phyloP scores from a whole-genome alignment of 129 eudicot genomes.

The Erigeron canadensis region DNA sequence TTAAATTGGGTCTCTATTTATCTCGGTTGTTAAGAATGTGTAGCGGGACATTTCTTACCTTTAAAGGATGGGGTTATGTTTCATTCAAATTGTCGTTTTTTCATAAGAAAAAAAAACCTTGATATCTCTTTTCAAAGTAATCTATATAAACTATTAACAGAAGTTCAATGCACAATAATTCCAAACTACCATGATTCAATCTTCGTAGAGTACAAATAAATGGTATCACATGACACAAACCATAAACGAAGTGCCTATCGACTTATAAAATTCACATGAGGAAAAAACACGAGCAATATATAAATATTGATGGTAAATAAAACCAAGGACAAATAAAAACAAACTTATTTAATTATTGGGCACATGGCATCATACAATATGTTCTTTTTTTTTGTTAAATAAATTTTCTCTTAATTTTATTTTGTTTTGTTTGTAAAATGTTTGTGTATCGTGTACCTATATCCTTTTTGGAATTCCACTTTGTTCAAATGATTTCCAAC shows the following conservation, averaged over 20 bases:
- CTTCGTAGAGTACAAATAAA: neutral
- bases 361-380: constrained; percentile 23
- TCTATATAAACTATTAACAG: neutral
- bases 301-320: neutral
- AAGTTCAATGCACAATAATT: neutral
- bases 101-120: no score
- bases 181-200: neutral
- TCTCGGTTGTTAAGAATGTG: no score
- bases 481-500: constrained; percentile 14
- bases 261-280: constrained; percentile 32
- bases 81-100: no score
- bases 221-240: constrained; percentile 29
- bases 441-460: constrained; percentile 19
- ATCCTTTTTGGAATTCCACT: constrained; percentile 18
- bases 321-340: constrained; percentile 16
- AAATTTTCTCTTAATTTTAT: no score
- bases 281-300: constrained; percentile 15
- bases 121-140: neutral
- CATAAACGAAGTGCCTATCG: constrained; percentile 25
- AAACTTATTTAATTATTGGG: constrained; percentile 14
- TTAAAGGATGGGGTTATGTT: no score
- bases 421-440: constrained; percentile 14
- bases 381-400: constrained; percentile 2
- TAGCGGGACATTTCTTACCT: no score
- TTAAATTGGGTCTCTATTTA: no score